These are phyloP conservation scores for Amylostereum areolatum DNA, from an alignment of 1,284 basidiomycete genomes.

Conservation along the genomic window DNA sequence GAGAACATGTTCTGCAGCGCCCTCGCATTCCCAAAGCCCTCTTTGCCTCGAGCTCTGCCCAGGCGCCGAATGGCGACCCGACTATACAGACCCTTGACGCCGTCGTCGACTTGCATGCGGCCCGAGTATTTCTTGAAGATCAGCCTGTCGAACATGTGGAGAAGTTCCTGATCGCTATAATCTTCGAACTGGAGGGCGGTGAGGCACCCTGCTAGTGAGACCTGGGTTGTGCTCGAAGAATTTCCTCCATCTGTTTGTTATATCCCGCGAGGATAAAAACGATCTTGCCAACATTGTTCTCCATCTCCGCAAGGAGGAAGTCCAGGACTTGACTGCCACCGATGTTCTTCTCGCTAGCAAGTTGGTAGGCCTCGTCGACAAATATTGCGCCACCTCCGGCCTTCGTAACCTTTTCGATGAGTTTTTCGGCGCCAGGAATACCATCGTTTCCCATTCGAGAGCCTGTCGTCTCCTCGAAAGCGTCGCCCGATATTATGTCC, in stretches of 20 bases:
- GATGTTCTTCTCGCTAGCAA: slow-evolving; percentile 39
- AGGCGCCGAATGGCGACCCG: slow-evolving; percentile 51
- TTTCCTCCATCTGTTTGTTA: slow-evolving; percentile 61
- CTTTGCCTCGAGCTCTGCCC: slow-evolving; percentile 43
- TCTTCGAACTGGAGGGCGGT: slow-evolving; percentile 54
- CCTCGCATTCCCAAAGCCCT: slow-evolving; percentile 63
- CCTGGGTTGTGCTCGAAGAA: slow-evolving; percentile 74
- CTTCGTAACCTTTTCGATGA: slow-evolving; percentile 39
- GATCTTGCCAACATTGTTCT: slow-evolving; percentile 56
- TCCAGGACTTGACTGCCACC: slow-evolving; percentile 54
- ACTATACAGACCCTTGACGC: slow-evolving; percentile 45
- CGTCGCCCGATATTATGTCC: slow-evolving; percentile 42
- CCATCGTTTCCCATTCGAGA: slow-evolving; percentile 52
- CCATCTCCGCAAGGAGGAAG: slow-evolving; percentile 66
- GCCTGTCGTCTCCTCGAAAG: slow-evolving; percentile 58
- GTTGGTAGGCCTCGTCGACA: slow-evolving; percentile 65
- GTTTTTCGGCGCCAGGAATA: slow-evolving; percentile 42
- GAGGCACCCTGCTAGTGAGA: slow-evolving; percentile 55
- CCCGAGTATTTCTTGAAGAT: slow-evolving; percentile 41
- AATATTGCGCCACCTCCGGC: slow-evolving; percentile 59
- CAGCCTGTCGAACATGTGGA: slow-evolving; percentile 44
- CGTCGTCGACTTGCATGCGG: slow-evolving; percentile 50
- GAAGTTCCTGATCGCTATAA: slow-evolving; percentile 50
- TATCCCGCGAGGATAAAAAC: slow-evolving; percentile 70
- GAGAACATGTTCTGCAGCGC: slow-evolving; percentile 47